A percentile compares a stretch with the other conserved stretches of the same genome.
Conservation (phyloP, 345 rosid genomes). For the Barbarea vulgaris region DNA sequence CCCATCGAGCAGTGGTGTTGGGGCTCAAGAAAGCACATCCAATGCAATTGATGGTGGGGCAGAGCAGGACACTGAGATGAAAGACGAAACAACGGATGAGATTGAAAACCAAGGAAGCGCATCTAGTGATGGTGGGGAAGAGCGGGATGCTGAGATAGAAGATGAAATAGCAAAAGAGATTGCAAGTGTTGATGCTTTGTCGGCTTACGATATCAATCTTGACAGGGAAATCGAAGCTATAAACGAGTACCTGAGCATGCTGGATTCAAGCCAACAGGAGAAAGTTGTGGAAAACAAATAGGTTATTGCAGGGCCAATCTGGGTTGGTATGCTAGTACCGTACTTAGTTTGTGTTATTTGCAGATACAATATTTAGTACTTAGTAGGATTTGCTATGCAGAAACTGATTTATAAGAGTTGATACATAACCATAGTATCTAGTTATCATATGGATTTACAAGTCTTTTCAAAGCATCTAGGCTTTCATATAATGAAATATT, state of each 20-base stretch:
- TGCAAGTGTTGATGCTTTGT: slow-evolving; percentile 53
- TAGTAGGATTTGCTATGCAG: slow-evolving; percentile 19
- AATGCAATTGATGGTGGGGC: slow-evolving; percentile 29
- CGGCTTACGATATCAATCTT: slow-evolving; percentile 81
- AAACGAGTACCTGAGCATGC: slow-evolving; percentile 60
- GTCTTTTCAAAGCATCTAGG: too few species aligned
- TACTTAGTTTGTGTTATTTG: not conserved
- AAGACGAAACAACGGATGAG: slow-evolving; percentile 60
- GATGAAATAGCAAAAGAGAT: slow-evolving; percentile 64
- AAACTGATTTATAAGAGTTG: not conserved
- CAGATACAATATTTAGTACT: not conserved
- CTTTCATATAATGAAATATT: too few species aligned
- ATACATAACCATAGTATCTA: not conserved
- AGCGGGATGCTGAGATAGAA: slow-evolving; percentile 80
- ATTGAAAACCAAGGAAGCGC: slow-evolving; percentile 17
- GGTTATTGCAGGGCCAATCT: slow-evolving; percentile 3
- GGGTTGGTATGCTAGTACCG: slow-evolving; percentile 18
- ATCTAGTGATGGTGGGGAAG: slow-evolving; percentile 32
- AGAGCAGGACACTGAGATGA: slow-evolving; percentile 76
- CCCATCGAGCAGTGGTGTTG: slow-evolving; percentile 1
- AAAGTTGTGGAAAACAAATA: slow-evolving; percentile 24
- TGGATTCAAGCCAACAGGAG: slow-evolving; percentile 45
- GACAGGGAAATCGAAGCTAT: slow-evolving; percentile 74
- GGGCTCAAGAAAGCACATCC: not conserved
- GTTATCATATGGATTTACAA: too few species aligned